Conservation (phyloP, 1,284 basidiomycete genomes). For the Phlebopus sp. region DNA sequence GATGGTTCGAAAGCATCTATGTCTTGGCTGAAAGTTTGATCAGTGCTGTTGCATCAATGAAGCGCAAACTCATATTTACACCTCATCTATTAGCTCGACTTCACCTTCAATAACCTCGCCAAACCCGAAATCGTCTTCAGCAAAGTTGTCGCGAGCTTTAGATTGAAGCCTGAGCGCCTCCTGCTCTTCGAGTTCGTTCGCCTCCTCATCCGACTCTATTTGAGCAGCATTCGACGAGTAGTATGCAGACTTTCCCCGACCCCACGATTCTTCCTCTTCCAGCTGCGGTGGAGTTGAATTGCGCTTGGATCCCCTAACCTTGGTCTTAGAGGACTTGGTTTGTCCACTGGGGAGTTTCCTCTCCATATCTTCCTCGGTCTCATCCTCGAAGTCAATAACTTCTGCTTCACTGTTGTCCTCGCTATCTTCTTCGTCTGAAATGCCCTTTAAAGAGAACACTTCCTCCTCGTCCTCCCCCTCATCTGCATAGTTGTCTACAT, state of each 20-base stretch:
- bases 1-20: constrained; percentile 31
- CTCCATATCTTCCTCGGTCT: constrained; percentile 50
- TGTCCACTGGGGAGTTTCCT: constrained; percentile 31
- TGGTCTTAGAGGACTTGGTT: constrained; percentile 32
- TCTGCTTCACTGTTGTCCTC: constrained; percentile 66
- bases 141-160: constrained; percentile 71
- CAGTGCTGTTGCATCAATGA: not conserved
- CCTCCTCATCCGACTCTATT: constrained; percentile 82
- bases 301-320: constrained; percentile 38
- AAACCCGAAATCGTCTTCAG: constrained; percentile 84
- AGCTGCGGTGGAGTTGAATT: constrained; percentile 37
- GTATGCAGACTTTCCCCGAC: constrained; percentile 72
- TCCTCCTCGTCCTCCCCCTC: constrained; percentile 63
- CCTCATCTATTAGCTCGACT: constrained; percentile 34
- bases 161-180: constrained; percentile 82
- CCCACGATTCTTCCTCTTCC: constrained; percentile 78
- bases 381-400: constrained; percentile 39
- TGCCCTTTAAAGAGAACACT: constrained; percentile 37
- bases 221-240: constrained; percentile 83
- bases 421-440: constrained; percentile 46
- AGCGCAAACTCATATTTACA: constrained; percentile 27
- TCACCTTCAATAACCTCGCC: constrained; percentile 56
- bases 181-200: constrained; percentile 82
- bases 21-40: constrained; percentile 27
- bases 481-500: constrained; percentile 37